phyloP scores from a whole-genome alignment of 805 yeast genomes.

The Wickerhamiella australiensis region DNA sequence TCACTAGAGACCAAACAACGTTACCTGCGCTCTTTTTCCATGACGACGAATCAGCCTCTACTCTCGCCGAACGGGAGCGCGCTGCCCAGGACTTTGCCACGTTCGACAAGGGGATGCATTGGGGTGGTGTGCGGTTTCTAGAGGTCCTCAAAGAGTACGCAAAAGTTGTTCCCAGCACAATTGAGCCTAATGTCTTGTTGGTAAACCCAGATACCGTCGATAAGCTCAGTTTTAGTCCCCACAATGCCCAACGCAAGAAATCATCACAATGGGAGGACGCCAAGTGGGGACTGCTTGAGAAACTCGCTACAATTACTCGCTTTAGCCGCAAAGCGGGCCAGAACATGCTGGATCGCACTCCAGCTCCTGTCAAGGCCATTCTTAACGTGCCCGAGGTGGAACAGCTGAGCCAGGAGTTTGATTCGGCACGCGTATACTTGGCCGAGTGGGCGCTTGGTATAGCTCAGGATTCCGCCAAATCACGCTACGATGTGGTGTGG shows the following conservation, averaged over 20 bases:
- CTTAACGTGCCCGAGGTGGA: conserved; percentile 69
- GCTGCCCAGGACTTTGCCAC: conserved; percentile 62
- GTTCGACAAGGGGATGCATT: conserved; percentile 44
- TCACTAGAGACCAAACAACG: conserved; percentile 47
- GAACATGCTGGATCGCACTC: conserved; percentile 45
- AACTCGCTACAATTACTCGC: conserved; percentile 66
- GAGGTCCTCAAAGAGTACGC: conserved; percentile 42
- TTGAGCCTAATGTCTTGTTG: conserved; percentile 61
- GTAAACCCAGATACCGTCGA: conserved; percentile 69
- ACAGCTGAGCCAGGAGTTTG: conserved; percentile 78
- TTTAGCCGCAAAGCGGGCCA: conserved; percentile 52
- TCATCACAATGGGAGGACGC: conserved; percentile 40
- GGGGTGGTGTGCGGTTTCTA: conserved; percentile 87
- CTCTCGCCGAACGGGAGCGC: conserved; percentile 46
- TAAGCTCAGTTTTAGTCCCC: conserved; percentile 44
- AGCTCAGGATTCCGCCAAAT: conserved; percentile 74
- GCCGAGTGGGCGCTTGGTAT: conserved; percentile 97
- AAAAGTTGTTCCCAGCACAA: conserved; percentile 51
- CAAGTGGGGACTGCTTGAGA: conserved; percentile 77
- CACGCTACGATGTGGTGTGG: conserved; percentile 31
- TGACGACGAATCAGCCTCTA: conserved; percentile 74
- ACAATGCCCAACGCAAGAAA: conserved; percentile 28
- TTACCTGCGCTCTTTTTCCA: conserved; percentile 85
- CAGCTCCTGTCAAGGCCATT: conserved; percentile 44
- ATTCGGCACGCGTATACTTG: conserved; percentile 77